These are phyloP conservation scores for Nicotiana paniculata DNA, from an alignment of 257 asterid species.

Conservation along the genomic window DNA sequence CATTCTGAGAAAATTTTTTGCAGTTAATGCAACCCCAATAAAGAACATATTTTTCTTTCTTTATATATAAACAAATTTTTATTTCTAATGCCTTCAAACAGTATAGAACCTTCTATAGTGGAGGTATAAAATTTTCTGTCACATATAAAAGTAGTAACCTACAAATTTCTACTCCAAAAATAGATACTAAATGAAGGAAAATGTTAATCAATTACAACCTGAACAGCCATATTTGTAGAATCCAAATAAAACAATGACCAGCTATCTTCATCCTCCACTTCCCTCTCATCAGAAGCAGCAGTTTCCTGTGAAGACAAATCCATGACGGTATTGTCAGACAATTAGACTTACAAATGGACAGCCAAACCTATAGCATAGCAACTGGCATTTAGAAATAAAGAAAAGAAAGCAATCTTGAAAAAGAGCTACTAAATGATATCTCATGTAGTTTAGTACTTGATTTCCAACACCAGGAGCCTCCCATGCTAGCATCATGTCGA, in stretches of 20 bases:
- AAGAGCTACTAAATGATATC: slow-evolving; percentile 15
- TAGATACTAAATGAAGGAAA: slow-evolving; percentile 2
- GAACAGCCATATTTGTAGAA: slow-evolving; percentile 83
- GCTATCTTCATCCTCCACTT: slow-evolving; percentile 64
- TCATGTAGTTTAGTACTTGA: slow-evolving; percentile 37
- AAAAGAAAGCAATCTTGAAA: background rate
- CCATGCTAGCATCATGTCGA: slow-evolving; percentile 98
- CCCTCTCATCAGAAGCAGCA: slow-evolving; percentile 36
- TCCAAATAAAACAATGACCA: slow-evolving; percentile 78
- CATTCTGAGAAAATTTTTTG: background rate
- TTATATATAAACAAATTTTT: background rate
- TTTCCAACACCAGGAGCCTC: slow-evolving; percentile 58
- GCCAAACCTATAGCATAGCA: background rate
- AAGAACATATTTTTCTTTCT: background rate
- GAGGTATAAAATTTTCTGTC: background rate
- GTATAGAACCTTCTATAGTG: background rate
- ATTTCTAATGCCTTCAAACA: slow-evolving; percentile 4
- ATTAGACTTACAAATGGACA: background rate
- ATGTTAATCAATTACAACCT: slow-evolving; percentile 38
- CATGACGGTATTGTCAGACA: slow-evolving; percentile 5
- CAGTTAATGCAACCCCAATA: background rate
- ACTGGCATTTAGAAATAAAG: background rate
- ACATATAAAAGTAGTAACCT: background rate
- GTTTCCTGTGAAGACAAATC: slow-evolving; percentile 36
- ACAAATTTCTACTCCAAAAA: background rate